phyloP scores from a whole-genome alignment of 176 grass and related monocot genomes.

The Saccharum officinarum region DNA sequence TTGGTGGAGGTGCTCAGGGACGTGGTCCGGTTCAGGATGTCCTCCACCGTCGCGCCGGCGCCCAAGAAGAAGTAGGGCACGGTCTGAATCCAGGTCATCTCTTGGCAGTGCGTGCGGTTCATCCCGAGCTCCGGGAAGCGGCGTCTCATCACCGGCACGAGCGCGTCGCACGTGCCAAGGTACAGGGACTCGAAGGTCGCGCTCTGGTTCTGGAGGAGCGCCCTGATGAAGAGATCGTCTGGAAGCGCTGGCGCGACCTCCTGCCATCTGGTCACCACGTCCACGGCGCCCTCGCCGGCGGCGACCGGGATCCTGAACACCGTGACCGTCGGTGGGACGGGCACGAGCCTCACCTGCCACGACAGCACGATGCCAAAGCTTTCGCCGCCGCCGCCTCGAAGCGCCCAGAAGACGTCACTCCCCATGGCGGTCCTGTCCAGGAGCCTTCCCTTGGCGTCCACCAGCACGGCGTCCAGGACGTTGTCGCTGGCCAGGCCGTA shows the following conservation, averaged over 20 bases:
- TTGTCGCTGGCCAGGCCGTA: slow-evolving; percentile 57
- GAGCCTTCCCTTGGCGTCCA: slow-evolving; percentile 47
- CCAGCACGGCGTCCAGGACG: slow-evolving; percentile 51
- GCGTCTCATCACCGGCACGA: slow-evolving; percentile 10
- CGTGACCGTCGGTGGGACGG: slow-evolving; percentile 39
- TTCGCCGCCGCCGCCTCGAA: slow-evolving; percentile 58
- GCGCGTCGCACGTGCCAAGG: slow-evolving; percentile 39
- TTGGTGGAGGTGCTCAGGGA: neutral
- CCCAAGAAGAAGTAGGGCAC: slow-evolving; percentile 36
- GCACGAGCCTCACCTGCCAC: slow-evolving; percentile 49
- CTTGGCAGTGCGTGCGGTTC: slow-evolving; percentile 41
- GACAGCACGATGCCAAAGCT: slow-evolving; percentile 66
- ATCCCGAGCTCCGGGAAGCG: slow-evolving; percentile 46
- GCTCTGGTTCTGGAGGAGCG: neutral
- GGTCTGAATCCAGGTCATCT: slow-evolving; percentile 57
- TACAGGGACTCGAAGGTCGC: slow-evolving; percentile 38
- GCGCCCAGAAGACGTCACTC: slow-evolving; percentile 45
- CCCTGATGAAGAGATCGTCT: slow-evolving; percentile 44
- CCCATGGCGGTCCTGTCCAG: slow-evolving; percentile 54
- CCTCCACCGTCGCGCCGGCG: slow-evolving; percentile 9
- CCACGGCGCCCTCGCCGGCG: slow-evolving; percentile 36
- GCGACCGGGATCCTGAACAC: slow-evolving; percentile 36
- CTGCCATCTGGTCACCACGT: slow-evolving; percentile 51
- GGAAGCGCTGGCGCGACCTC: slow-evolving; percentile 33
- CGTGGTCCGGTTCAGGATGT: slow-evolving; percentile 45